Percentiles rank a stretch among this genome's conserved stretches.
Evolutionary conservation across 2,329 filamentous ascomycete genomes (phyloP).

Genomic region (Phyllosticta citrichinensis): DNA sequence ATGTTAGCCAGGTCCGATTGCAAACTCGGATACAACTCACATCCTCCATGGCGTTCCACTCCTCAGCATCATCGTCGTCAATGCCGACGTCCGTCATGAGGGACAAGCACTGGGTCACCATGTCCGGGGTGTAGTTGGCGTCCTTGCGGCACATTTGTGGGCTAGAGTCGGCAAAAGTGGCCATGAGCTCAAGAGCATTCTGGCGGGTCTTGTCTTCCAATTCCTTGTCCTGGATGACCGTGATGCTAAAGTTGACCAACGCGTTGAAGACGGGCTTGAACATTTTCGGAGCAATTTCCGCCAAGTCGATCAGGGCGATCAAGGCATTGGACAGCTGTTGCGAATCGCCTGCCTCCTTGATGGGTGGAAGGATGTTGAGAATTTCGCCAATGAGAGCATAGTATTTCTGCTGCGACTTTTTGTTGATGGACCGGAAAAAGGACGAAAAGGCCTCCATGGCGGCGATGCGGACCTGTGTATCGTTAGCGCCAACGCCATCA

Average conservation of each 20-base stretch:
- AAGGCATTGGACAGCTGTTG: slow-evolving; percentile 86
- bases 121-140: slow-evolving; percentile 79
- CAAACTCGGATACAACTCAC: slow-evolving; percentile 38
- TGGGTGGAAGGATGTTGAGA: slow-evolving; percentile 84
- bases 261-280: slow-evolving; percentile 92
- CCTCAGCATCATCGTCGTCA: slow-evolving; percentile 87
- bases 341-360: slow-evolving; percentile 84
- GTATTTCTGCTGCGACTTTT: slow-evolving; percentile 83
- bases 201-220: slow-evolving; percentile 82
- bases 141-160: slow-evolving; percentile 95
- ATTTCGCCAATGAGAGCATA: slow-evolving; percentile 80
- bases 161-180: slow-evolving; percentile 91
- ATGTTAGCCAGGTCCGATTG: slow-evolving; percentile 15
- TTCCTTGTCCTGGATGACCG: slow-evolving; percentile 92
- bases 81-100: slow-evolving; percentile 94
- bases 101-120: slow-evolving; percentile 97
- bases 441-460: slow-evolving; percentile 95
- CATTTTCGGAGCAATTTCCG: slow-evolving; percentile 93
- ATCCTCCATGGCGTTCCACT: slow-evolving; percentile 91
- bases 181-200: slow-evolving; percentile 94
- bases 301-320: slow-evolving; percentile 83
- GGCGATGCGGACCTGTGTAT: slow-evolving; percentile 65
- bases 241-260: slow-evolving; percentile 84
- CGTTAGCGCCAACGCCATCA: not conserved
- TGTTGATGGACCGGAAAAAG: slow-evolving; percentile 84